A percentile compares a stretch with the other conserved stretches of the same genome.
These are phyloP conservation scores for Melocanna baccifera DNA, from an alignment of 176 grass and related monocot species.

Conservation along the genomic window DNA sequence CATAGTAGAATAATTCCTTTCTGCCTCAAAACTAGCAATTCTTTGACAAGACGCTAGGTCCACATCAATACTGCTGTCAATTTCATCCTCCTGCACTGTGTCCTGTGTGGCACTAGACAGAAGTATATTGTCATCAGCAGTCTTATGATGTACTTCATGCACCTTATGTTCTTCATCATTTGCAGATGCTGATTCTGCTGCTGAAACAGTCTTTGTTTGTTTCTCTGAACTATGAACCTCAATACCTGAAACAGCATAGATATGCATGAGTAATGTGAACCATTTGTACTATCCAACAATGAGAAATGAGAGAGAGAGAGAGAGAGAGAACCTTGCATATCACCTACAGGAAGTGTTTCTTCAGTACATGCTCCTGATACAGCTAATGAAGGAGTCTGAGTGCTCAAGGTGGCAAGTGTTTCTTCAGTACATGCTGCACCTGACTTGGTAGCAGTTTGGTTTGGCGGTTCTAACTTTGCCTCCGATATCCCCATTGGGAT, in stretches of 20 bases:
- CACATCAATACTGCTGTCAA: slow-evolving; percentile 21
- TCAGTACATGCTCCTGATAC: slow-evolving; percentile 36
- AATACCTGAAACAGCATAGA: slow-evolving; percentile 26
- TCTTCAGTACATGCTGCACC: slow-evolving; percentile 1
- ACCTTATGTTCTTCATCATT: slow-evolving; percentile 10
- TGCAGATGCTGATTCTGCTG: slow-evolving; percentile 17
- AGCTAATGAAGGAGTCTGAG: not conserved
- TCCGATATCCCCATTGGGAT: not conserved
- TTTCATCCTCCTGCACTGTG: not conserved
- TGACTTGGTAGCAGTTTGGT: slow-evolving; percentile 1
- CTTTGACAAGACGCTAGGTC: not conserved
- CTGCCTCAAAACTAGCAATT: not conserved
- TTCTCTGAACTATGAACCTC: slow-evolving; percentile 13
- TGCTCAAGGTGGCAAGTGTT: not conserved
- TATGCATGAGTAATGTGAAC: not conserved
- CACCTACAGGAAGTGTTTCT: slow-evolving; percentile 12
- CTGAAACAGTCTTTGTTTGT: slow-evolving; percentile 18
- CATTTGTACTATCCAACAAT: not conserved
- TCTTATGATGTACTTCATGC: slow-evolving; percentile 10
- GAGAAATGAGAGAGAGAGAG: not conserved
- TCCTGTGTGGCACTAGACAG: not conserved
- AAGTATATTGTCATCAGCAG: slow-evolving; percentile 24
- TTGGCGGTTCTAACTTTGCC: slow-evolving; percentile 11
- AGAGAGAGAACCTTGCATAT: slow-evolving; percentile 25
- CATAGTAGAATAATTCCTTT: not conserved